A percentile compares a stretch with the other conserved stretches of the same genome.
Conservation (phyloP, 352 stramenopile species). For the Thalassiosira sp. region DNA sequence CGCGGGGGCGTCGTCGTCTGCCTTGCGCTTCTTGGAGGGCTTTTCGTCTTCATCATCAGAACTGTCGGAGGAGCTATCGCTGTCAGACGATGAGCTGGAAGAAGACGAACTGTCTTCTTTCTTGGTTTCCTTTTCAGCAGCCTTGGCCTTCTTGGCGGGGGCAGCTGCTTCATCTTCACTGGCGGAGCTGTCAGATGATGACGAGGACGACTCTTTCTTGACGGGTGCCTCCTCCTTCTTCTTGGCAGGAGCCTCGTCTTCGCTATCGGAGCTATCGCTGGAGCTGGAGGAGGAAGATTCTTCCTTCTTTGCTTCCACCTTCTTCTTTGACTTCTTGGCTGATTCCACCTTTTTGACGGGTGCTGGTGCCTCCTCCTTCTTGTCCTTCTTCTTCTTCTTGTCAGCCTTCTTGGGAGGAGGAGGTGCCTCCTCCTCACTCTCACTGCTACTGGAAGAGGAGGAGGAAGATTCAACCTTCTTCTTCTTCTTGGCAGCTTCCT, state of each 20-base stretch:
- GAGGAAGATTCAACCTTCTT: not conserved
- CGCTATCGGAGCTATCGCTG: not conserved
- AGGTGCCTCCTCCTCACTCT: too few species aligned
- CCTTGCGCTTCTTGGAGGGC: conserved; percentile 63
- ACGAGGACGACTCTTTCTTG: not conserved
- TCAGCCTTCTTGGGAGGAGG: not conserved
- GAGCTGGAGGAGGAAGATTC: not conserved
- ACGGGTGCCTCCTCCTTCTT: not conserved
- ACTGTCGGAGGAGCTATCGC: too few species aligned
- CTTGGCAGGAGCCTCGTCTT: not conserved
- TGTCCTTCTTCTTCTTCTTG: not conserved
- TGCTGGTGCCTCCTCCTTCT: not conserved
- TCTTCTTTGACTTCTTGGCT: not conserved
- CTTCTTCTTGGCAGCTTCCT: not conserved
- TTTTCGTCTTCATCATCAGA: conserved; percentile 53
- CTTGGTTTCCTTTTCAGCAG: conserved; percentile 52
- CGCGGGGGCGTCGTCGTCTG: conserved; percentile 17
- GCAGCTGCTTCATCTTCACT: conserved; percentile 57
- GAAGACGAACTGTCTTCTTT: conserved; percentile 35
- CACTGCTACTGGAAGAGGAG: not conserved
- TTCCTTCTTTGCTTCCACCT: not conserved
- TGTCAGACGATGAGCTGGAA: conserved; percentile 39
- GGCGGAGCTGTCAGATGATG: conserved; percentile 15
- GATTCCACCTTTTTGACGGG: not conserved
- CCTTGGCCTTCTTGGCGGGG: conserved; percentile 42